Evolutionary conservation across 805 yeast genomes (phyloP).

Genomic region (Lipomyces yamadae): DNA sequence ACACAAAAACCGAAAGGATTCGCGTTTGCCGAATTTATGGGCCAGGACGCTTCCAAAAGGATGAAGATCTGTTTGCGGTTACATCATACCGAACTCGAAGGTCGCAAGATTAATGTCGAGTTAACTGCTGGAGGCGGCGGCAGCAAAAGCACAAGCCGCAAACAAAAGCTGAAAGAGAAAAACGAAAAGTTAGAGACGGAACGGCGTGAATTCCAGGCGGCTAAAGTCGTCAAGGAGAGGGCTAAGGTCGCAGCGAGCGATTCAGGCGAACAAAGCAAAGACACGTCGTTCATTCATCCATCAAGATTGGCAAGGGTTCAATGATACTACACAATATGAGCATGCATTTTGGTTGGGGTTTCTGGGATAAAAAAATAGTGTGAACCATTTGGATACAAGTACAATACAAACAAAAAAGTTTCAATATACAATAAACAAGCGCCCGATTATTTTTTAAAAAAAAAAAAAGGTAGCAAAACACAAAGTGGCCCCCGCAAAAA

Average conservation of each 20-base stretch:
- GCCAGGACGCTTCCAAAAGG: slow-evolving; percentile 69
- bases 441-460: background rate
- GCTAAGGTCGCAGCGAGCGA: slow-evolving; percentile 26
- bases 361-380: background rate
- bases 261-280: background rate
- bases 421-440: slow-evolving; percentile 1
- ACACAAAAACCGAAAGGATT: slow-evolving; percentile 64
- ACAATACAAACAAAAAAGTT: background rate
- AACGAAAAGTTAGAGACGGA: slow-evolving; percentile 76
- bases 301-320: slow-evolving; percentile 61
- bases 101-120: slow-evolving; percentile 89
- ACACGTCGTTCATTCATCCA: slow-evolving; percentile 55
- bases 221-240: slow-evolving; percentile 26
- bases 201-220: slow-evolving; percentile 59
- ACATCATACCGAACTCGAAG: slow-evolving; percentile 74
- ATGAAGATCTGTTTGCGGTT: slow-evolving; percentile 84
- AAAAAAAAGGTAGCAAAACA: background rate
- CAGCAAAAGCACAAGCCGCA: slow-evolving; percentile 63
- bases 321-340: slow-evolving; percentile 19
- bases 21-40: slow-evolving; percentile 84
- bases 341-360: slow-evolving; percentile 4
- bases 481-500: background rate
- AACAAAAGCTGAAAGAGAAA: slow-evolving; percentile 73
- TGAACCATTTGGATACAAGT: background rate
- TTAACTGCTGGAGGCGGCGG: slow-evolving; percentile 95